A percentile compares a stretch with the other conserved stretches of the same genome.
Evolutionary conservation across 768 basidiomycete species (phyloP).

Genomic region (Amanita pseudoporphyria): DNA sequence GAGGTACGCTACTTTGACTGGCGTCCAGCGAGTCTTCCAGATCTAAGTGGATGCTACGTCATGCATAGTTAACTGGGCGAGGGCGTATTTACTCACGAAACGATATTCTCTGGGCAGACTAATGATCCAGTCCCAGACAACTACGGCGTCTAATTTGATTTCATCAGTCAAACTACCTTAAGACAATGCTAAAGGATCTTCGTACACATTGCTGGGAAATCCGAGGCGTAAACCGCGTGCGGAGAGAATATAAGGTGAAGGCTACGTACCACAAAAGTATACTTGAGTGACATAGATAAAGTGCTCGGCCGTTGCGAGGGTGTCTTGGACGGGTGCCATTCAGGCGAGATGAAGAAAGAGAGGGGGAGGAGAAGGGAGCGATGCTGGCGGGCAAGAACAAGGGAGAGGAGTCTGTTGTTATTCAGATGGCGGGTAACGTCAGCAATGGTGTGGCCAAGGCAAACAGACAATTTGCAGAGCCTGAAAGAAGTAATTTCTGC

Average conservation of each 20-base stretch:
- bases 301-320: constrained; percentile 51
- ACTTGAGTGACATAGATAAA: constrained; percentile 78
- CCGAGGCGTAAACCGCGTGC: constrained; percentile 19
- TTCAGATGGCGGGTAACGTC: constrained; percentile 23
- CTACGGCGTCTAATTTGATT: constrained; percentile 53
- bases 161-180: constrained; percentile 20
- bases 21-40: constrained; percentile 80
- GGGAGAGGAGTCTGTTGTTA: constrained; percentile 15
- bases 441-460: constrained; percentile 12
- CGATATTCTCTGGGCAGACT: constrained; percentile 70
- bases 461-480: constrained; percentile 36
- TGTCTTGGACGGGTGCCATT: constrained; percentile 23
- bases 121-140: constrained; percentile 81
- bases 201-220: constrained; percentile 61
- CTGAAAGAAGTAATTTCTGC: constrained; percentile 33
- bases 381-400: constrained; percentile 33
- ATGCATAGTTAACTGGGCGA: constrained; percentile 15
- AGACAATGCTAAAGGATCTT: constrained; percentile 15
- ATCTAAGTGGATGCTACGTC: constrained; percentile 34
- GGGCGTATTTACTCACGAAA: constrained; percentile 39
- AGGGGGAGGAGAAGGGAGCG: constrained; percentile 14
- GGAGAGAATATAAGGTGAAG: constrained; percentile 14
- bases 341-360: constrained; percentile 15
- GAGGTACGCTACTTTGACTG: constrained; percentile 74
- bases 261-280: constrained; percentile 74